Percentiles rank a stretch among this genome's conserved stretches.
These are phyloP conservation scores for Fusarium illudens DNA, from an alignment of 2,329 filamentous ascomycete species.

Conservation along the genomic window DNA sequence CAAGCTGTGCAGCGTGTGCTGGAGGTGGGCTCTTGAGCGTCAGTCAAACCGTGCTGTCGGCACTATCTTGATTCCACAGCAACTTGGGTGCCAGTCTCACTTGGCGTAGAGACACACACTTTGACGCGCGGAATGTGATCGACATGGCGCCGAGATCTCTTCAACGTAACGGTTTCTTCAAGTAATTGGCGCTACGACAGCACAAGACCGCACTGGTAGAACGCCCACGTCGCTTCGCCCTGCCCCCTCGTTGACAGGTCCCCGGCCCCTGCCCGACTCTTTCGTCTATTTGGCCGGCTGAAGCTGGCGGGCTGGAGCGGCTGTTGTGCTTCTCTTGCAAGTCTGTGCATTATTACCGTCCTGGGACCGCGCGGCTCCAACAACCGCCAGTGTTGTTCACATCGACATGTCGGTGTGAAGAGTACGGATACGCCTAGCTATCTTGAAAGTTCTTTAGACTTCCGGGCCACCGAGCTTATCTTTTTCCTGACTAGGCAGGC, in stretches of 20 bases:
- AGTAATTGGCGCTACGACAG: neutral
- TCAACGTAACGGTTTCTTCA: neutral
- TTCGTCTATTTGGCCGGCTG: slow-evolving; percentile 11
- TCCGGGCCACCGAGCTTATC: neutral
- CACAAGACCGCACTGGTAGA: neutral
- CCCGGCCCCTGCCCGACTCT: neutral
- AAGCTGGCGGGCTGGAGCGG: slow-evolving; percentile 14
- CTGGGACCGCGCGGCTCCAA: neutral
- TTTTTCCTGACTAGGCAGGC: slow-evolving; percentile 8
- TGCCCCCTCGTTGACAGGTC: neutral
- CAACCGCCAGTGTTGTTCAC: neutral
- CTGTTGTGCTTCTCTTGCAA: neutral
- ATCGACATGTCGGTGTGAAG: neutral
- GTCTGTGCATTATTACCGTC: neutral
- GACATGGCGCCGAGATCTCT: neutral
- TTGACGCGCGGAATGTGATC: slow-evolving; percentile 1
- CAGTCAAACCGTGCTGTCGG: neutral
- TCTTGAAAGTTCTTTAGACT: neutral
- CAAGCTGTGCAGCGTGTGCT: neutral
- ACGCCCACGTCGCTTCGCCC: neutral
- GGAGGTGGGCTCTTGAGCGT: neutral
- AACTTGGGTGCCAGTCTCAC: neutral
- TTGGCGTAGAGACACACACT: neutral
- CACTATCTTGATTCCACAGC: neutral
- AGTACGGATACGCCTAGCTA: neutral